Percentiles rank a stretch among this genome's conserved stretches.
Conservation (phyloP, 148 eudicot species). For the Vaccinium corymbosum region DNA sequence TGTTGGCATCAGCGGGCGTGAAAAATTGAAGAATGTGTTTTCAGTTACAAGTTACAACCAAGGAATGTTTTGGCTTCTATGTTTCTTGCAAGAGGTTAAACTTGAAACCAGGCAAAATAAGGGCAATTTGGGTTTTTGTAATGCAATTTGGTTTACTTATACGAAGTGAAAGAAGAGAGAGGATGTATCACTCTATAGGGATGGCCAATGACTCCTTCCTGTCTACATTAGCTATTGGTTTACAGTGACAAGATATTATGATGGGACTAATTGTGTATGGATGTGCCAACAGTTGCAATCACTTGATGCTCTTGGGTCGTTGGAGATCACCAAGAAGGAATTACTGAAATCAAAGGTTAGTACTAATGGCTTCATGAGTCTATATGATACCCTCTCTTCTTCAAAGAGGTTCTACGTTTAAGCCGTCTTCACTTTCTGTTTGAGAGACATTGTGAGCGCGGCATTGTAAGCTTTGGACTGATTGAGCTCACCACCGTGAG, state of each 20-base stretch:
- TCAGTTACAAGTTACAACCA: neutral
- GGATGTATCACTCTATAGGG: neutral
- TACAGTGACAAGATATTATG: neutral
- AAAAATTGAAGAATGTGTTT: neutral
- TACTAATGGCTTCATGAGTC: constrained; percentile 16
- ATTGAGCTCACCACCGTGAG: neutral
- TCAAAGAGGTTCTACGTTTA: neutral
- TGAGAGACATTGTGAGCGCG: neutral
- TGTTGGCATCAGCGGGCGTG: neutral
- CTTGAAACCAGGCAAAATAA: neutral
- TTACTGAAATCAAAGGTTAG: constrained; percentile 42
- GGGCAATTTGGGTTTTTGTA: neutral
- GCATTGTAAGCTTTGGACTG: neutral
- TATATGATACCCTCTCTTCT: neutral
- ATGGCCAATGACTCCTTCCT: too few species aligned
- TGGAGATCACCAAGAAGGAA: constrained; percentile 55
- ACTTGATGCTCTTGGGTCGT: constrained; percentile 49
- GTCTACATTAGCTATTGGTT: neutral
- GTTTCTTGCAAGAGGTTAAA: neutral
- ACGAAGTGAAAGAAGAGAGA: neutral
- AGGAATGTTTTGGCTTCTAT: neutral
- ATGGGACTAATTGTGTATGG: constrained; percentile 13
- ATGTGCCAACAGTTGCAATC: constrained; percentile 71
- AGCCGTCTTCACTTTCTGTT: neutral
- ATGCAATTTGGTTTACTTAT: neutral